A percentile compares a stretch with the other conserved stretches of the same genome.
These are phyloP conservation scores for Pseudogymnoascus sp. DNA, from an alignment of 2,329 filamentous ascomycete species.

Conservation along the genomic window DNA sequence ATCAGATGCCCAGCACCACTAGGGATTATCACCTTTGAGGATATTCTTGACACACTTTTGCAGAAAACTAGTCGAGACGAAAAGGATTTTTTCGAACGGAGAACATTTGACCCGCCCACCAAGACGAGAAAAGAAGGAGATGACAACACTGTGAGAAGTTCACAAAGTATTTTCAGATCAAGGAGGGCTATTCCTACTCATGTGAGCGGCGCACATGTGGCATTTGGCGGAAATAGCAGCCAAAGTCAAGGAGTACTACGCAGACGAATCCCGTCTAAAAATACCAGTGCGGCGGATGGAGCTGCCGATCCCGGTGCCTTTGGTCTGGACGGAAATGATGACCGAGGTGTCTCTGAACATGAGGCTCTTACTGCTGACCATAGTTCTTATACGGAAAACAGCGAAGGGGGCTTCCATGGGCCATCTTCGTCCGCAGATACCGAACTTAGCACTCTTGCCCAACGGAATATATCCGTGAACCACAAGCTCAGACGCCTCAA, in stretches of 20 bases:
- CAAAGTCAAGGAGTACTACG: slow-evolving; percentile 14
- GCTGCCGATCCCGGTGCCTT: not conserved
- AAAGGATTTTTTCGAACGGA: slow-evolving; percentile 19
- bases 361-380: not conserved
- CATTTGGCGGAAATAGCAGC: not conserved
- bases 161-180: not conserved
- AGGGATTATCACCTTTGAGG: slow-evolving; percentile 26
- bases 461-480: slow-evolving; percentile 1
- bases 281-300: not conserved
- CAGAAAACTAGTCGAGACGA: slow-evolving; percentile 22
- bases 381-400: slow-evolving; percentile 23
- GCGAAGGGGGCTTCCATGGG: slow-evolving; percentile 21
- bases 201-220: not conserved
- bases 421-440: slow-evolving; percentile 6
- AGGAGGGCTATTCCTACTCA: not conserved
- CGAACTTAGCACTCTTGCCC: not conserved
- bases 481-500: not conserved
- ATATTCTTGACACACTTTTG: slow-evolving; percentile 22
- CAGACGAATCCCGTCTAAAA: slow-evolving; percentile 18
- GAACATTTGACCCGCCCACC: slow-evolving; percentile 12
- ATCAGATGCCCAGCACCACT: slow-evolving; percentile 20
- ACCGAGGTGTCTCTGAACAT: slow-evolving; percentile 5
- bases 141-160: slow-evolving; percentile 7
- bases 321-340: slow-evolving; percentile 20
- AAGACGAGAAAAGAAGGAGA: slow-evolving; percentile 19